A percentile compares a stretch with the other conserved stretches of the same genome.
phyloP scores from a whole-genome alignment of 78 protist genomes.

The Chrysochromulina parva region DNA sequence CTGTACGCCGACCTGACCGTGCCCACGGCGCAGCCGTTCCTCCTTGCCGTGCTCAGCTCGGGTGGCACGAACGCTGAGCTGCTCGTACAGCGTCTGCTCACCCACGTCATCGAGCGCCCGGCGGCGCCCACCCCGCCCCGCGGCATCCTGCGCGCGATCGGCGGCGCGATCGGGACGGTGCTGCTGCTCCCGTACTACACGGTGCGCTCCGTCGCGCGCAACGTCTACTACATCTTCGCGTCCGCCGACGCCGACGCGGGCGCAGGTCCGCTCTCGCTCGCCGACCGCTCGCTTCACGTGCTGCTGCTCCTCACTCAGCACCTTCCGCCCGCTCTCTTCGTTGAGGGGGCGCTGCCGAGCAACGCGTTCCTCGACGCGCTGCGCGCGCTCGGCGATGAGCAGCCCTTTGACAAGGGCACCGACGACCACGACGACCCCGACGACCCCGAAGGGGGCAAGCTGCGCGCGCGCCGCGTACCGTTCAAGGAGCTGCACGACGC shows the following conservation, averaged over 20 bases:
- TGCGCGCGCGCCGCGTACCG: neutral
- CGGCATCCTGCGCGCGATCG: neutral
- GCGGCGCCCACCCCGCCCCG: neutral
- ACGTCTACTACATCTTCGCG: neutral
- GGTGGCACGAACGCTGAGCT: neutral
- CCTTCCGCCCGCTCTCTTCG: neutral
- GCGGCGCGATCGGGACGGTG: neutral
- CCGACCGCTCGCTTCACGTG: neutral
- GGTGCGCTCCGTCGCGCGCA: no score
- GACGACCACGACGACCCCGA: neutral
- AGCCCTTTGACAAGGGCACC: no score
- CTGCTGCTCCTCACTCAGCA: constrained; percentile 1
- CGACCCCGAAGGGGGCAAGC: neutral
- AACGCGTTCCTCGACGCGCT: neutral
- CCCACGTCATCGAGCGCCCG: neutral
- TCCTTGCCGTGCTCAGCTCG: neutral
- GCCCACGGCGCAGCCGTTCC: neutral
- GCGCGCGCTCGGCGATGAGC: neutral
- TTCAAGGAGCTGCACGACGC: neutral
- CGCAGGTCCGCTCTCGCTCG: neutral
- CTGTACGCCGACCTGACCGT: neutral
- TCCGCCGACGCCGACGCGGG: neutral
- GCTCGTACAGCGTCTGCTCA: neutral
- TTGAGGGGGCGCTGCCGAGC: neutral
- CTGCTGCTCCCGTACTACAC: neutral